Evolutionary conservation across 192 early-diverging fungal genomes (phyloP), one percentile per base, ranked within the genome.

Genomic region (Haplosporangium gracile): DNA sequence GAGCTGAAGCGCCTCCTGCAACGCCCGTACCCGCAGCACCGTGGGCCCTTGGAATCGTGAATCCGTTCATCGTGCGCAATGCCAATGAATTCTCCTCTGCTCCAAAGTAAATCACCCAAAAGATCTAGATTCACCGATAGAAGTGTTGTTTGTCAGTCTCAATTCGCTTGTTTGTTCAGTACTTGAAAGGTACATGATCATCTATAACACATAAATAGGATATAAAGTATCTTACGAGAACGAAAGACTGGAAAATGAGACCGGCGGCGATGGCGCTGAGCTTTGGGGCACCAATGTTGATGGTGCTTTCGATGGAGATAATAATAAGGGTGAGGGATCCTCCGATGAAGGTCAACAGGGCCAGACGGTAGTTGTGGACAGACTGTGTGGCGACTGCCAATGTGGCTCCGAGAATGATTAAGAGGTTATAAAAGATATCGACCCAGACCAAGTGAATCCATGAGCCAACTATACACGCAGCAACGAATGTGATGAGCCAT

Each of bases 31-130:
- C 70, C 39, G 65, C 78, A n/a, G 63, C 72, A 5, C 75, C 81
- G 45, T 60, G 70, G 4, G 75, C 71, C 72, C 65, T 72, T 43
- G 81, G 78, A 39, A 89, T 69, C 20, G 85, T 68, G 43, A 78
- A 83, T 45, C 78, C 79, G 24, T 77, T 77, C 13, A 87, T 82
- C 18, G 80, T 79, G 69, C 87, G 84, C 86, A 78, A 82, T 57
- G 24, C 79, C 73, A 55, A 87, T 4, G 93, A 93, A 4, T 93
- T 90, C 2, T 92, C 91, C 38, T 91, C 92, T 83, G 92, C 90
- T 45, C 94, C 95, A 69, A 96, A 92, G n/a, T 90, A 89, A 34
- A 94, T 82, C 38, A 95, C 87, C 95, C 94, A 96, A 39, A 94
- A 84, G 78, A 94, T 92, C 81, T 89, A 83, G 20, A 51, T 34